Base-by-base conservation (phyloP, 192 early-diverging fungal genomes). In the Chytriomyces confervae region DNA sequence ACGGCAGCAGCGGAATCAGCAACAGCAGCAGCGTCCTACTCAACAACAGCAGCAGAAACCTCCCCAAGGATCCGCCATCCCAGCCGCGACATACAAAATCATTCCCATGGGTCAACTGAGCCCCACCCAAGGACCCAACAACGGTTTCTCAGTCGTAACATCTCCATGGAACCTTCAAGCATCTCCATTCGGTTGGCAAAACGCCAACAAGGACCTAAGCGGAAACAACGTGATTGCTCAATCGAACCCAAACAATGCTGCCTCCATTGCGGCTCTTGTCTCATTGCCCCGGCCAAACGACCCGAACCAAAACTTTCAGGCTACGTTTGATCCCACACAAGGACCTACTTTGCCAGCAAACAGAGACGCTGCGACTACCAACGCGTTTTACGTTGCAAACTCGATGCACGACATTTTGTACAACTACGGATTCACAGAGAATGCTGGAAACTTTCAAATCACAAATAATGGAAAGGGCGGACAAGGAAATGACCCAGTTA, bases 391-490 rank as follows among this genome's bases (percentile, higher is more conserved):
- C 65, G 62, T 80, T 46, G 53, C 62, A 23, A 86, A 86, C 83
- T 24, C 20, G n/a, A 71, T 77, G 61, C 91, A 92, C 78, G 84
- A 92, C 84, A 81, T 85, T 24, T 66, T 44, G 9, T 48, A 27
- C 47, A 27, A 20, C 45, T n/a, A 83, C 68, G 82, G 82, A 6
- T 83, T 84, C 50, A 76, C 62, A 7, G 82, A 84, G 67, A 57
- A 20, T n/a, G 65, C 82, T 61, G 82, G 82, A 16, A 84, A 84
- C 72, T 84, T 84, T 75, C 83, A 84, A 61, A 63, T 45, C 57
- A 62, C 27, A 3, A 84, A 84, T 70, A 80, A 77, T 73, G 78
- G 76, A 29, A 75, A 77, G 61, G 83, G 83, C 1, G 83, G 83
- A 10, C 13, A 7, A 3, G 83, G 62, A 10, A 65, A 70, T 50